Percentiles rank a stretch among this genome's conserved stretches.
Evolutionary conservation across 768 basidiomycete genomes (phyloP).

Genomic region (Leccinum longicurvipes): DNA sequence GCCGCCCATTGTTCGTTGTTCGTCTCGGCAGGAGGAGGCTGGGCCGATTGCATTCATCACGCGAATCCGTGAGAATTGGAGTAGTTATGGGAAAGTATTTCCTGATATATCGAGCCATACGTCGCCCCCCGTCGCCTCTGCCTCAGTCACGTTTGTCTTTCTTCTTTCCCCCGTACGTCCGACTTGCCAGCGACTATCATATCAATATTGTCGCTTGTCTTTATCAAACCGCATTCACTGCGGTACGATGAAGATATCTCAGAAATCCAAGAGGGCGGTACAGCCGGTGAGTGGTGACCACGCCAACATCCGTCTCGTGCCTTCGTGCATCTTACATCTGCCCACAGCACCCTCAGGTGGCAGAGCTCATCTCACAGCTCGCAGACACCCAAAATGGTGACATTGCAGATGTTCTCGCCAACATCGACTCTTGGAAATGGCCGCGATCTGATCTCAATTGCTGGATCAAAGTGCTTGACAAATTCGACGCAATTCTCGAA

Average conservation of each 20-base stretch:
- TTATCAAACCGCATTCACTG: constrained; percentile 40
- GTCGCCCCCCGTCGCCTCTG: constrained; percentile 16
- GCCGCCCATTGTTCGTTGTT: background rate
- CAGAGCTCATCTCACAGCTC: constrained; percentile 73
- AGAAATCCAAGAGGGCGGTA: constrained; percentile 78
- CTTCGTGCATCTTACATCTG: constrained; percentile 8
- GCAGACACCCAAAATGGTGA: constrained; percentile 66
- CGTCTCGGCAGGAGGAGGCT: too few species aligned
- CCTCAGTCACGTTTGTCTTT: constrained; percentile 10
- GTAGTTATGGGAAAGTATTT: constrained; percentile 21
- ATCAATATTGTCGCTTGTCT: constrained; percentile 8
- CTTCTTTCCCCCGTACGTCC: constrained; percentile 9
- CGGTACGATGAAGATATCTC: constrained; percentile 82
- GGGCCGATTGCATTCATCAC: too few species aligned
- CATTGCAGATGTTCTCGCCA: constrained; percentile 60
- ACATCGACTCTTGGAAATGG: constrained; percentile 87
- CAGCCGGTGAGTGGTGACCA: constrained; percentile 59
- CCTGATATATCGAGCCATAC: constrained; percentile 32
- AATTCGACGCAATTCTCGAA: constrained; percentile 88
- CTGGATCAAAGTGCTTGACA: constrained; percentile 95
- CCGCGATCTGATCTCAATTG: constrained; percentile 94
- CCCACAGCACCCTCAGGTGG: constrained; percentile 70
- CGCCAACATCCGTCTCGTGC: background rate
- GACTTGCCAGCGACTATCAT: constrained; percentile 1
- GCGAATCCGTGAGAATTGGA: constrained; percentile 4